Base-by-base conservation (phyloP, 2,329 filamentous ascomycete species). In the Hypoxylon sp. region DNA sequence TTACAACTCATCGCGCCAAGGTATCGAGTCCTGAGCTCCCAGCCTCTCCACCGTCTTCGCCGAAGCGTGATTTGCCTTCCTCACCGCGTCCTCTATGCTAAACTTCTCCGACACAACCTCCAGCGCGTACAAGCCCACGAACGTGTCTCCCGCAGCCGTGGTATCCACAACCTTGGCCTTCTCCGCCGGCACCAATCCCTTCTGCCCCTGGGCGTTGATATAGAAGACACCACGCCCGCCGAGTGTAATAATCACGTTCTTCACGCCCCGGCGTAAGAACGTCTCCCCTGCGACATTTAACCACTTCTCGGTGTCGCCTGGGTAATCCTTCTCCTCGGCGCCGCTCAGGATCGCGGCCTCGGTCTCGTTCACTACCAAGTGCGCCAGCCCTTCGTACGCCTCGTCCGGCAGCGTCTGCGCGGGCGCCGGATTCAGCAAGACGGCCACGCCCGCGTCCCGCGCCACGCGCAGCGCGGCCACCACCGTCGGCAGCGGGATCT, bases 111-210 rank as follows among this genome's bases (percentile, higher is more conserved):
- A 78, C 27, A 90, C 89, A 20, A 88, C 80, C 49, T 85, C 82
- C 17, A 94, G 82, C 2, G 90, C 89, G 69, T 96, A 96, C 15
- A 84, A 88, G 2, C 94, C 93, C 4, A 95, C 90, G 73, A 97
- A 97, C 0, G 93, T 97, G 70, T 97, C 93, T 0, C 93, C 93
- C 4, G 94, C 94, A 1, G 89, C 93, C 5, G 93, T 97, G 1
- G 93, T 97, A 70, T 97, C 93, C 3, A 97, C 84, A 1, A 97
- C 93, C 13, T 70, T 73, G 3, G 90, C 87, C 70, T 88, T 87
- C 55, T 82, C 78, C 0, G 89, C 90, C 2, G 75, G 69, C 3
- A 91, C 71, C 58, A 84, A 65, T 1, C 75, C 78, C 42, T 75
- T 75, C 31, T 62, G 26, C 19, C 73, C 72, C 11, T 68, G 73